Conservation (phyloP, 495 filamentous ascomycete genomes). For the Aspergillus coremiiformis region DNA sequence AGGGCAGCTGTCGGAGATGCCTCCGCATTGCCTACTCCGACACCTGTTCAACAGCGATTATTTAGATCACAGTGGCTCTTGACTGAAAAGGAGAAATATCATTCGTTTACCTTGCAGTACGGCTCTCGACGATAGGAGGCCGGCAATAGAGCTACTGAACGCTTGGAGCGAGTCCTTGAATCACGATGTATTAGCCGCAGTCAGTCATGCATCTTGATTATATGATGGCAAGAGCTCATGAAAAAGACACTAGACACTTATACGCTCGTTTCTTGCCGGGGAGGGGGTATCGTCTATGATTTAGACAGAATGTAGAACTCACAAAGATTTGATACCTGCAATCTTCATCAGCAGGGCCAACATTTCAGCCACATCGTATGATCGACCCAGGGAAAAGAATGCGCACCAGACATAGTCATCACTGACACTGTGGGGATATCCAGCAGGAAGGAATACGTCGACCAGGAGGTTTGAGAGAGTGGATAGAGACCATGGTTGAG, state of each 20-base stretch:
- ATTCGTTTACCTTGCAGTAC: conserved; percentile 86
- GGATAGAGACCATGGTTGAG: conserved; percentile 24
- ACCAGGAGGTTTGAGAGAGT: conserved; percentile 24
- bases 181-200: background rate
- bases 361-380: conserved; percentile 4
- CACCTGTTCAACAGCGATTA: conserved; percentile 39
- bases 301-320: conserved; percentile 3
- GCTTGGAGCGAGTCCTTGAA: conserved; percentile 89
- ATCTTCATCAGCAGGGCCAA: background rate
- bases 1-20: conserved; percentile 83
- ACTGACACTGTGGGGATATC: conserved; percentile 87
- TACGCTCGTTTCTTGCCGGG: too few relatives aligned
- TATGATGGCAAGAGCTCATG: too few relatives aligned
- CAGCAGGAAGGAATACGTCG: conserved; percentile 77
- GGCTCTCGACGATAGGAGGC: conserved; percentile 78
- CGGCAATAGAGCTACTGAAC: conserved; percentile 89
- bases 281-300: background rate
- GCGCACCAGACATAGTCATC: conserved; percentile 79
- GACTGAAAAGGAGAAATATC: background rate
- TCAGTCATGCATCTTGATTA: background rate
- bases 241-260: too few relatives aligned
- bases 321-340: conserved; percentile 64
- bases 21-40: conserved; percentile 82
- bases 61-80: background rate
- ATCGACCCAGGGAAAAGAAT: conserved; percentile 10